A percentile compares a stretch with the other conserved stretches of the same genome.
These are phyloP conservation scores for Pyrus pyrifolia DNA, from an alignment of 306 rosid genomes.

Conservation along the genomic window DNA sequence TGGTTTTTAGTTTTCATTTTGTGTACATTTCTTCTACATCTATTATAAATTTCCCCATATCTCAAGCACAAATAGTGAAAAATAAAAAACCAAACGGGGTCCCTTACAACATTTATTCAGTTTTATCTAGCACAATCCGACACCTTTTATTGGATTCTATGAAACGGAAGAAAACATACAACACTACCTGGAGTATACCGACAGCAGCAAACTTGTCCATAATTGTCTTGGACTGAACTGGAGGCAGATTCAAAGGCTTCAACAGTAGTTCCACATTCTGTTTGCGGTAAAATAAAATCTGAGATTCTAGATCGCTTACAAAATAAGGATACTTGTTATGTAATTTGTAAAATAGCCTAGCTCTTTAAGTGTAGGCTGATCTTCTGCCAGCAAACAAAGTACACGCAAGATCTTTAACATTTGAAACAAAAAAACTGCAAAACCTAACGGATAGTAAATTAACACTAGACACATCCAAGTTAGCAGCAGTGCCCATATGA, in stretches of 20 bases:
- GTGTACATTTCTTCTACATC: too few relatives aligned
- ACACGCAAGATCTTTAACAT: not conserved
- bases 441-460: not conserved
- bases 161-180: not conserved
- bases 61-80: too few relatives aligned
- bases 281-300: not conserved
- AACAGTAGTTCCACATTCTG: constrained; percentile 64
- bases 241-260: constrained; percentile 48
- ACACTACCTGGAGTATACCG: constrained; percentile 77
- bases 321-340: not conserved
- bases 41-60: too few relatives aligned
- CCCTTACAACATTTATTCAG: too few relatives aligned
- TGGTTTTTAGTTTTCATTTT: too few relatives aligned
- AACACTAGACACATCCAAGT: not conserved
- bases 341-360: not conserved
- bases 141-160: not conserved
- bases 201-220: constrained; percentile 90
- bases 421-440: not conserved
- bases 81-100: too few relatives aligned
- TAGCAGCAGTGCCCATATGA: not conserved
- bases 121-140: not conserved
- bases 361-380: not conserved
- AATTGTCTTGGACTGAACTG: constrained; percentile 46
- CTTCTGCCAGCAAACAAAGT: not conserved
- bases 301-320: not conserved